Evolutionary conservation across 352 stramenopile species (phyloP), one percentile per base, ranked within the genome.

Genomic region (Phytophthora pseudosyringae): DNA sequence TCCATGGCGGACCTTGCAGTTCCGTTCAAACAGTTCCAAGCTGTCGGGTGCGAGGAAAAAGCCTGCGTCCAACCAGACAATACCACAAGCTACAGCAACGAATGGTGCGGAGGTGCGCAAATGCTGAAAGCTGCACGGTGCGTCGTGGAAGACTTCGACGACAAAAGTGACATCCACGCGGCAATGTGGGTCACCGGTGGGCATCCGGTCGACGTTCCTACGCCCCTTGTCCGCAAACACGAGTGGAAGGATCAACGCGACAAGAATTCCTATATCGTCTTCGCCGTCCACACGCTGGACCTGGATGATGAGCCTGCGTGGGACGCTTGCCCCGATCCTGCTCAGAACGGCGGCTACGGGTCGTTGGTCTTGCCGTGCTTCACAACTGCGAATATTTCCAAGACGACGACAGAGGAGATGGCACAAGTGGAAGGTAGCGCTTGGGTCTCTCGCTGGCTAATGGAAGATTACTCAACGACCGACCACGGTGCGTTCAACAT

Each of bases 111-210:
- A 11, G 68, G 58, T 3, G 49, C 25, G 2, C 46, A 69, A 12
- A 72, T 75, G 51, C 56, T 69, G 4, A 4, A 36, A n/a, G 57
- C 54, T 25, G 45, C 48, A 12, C 28, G 57, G 12, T 72, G 62
- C 18, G 63, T 71, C 15, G 36, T 65, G 1, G 33, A 69, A 11
- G 57, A 69, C 13, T 60, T 59, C 12, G 31, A 16, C 1, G 49
- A 65, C 8, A 10, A 35, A 8, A 48, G 10, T 15, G 12, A 53
- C 1, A 39, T 59, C 15, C 41, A 72, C 16, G 51, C 26, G 3
- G 46, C 67, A 5, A 71, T 75, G 62, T 75, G 67, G 67, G 32
- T 48, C 1, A 69, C 56, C 0, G 63, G 67, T 12, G 67, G 62
- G 3, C 44, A 52, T 16, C 65, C 45, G 1, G 40, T 12, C 1